Base-by-base conservation (phyloP, 225 moss, liverwort and hornwort genomes). In the Takakia lepidozioides region DNA sequence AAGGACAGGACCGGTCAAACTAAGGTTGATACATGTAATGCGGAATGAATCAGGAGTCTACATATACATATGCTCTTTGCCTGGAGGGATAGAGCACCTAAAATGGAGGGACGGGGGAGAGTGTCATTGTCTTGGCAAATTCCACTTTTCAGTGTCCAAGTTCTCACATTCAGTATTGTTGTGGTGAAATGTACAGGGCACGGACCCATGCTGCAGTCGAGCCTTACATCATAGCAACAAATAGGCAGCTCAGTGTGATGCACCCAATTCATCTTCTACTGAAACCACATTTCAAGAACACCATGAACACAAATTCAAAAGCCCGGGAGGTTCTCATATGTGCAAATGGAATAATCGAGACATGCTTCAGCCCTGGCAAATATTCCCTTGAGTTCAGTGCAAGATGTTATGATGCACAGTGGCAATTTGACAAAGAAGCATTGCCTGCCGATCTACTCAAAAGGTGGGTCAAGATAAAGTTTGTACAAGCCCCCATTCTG, bases 181-280 rank as follows among this genome's bases (percentile, higher is more conserved):
- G 11, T 32, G 32, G 11, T 32, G 32, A 32, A 6, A 11, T 0
- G 32, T 32, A 32, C 54, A 54, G 54, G 54, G 11, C 24, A 14
- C 14, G 43, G 8, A 56, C 55, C 2, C 55, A 44, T 24, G 55
- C 55, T 11, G 14, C 10, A 14, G 27, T 19, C 42, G 55, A 56
- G 40, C 55, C 55, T 15, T 56, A 27, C 55, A 42, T 56, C 37
- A 41, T 56, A 26, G 25, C 55, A 8, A 43, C 55, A 19, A 16
- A 56, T 26, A 56, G 55, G 40, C 55, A 56, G 20, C 55, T 56
- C 16, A 43, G 55, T 41, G 55, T 19, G 27, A 3, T 56, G 28
- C 55, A 56, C 14, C 55, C 55, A 10, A 22, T 56, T 2, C 42
- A 42, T 16, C 26, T 27, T 6, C n/a, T 56, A 2, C 18, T 56